Base-by-base conservation (phyloP, 2,329 filamentous ascomycete species). In the Sporothrix curviconia region DNA sequence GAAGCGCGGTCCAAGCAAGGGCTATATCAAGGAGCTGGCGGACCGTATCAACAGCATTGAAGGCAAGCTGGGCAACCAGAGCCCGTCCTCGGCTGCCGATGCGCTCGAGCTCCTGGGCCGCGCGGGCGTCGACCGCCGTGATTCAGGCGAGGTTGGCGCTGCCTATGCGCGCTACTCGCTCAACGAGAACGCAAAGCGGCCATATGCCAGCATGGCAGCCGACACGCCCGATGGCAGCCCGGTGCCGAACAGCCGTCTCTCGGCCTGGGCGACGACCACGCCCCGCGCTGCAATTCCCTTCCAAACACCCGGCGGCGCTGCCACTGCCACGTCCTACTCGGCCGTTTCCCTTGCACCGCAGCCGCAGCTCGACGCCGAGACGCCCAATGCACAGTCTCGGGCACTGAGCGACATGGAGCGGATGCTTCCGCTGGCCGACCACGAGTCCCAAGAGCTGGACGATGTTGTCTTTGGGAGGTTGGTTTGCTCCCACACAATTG, bases 21-120 rank as follows among this genome's bases (percentile, higher is more conserved):
- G 91, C 79, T 95, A 95, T 66, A 96, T 96, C 69, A 95, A 95
- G 69, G 90, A 95, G 70, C 80, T 96, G 22, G 90, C 90, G 24
- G 90, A 95, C 67, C 80, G 91, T 25, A 84, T 96, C 59, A 85
- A 92, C 65, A 86, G 82, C 43, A 85, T 96, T 46, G 91, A 95
- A 68, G 87, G 86, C 63, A 88, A 90, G 67, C 83, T 94, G 58
- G 81, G 79, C 40, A 77, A 74, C 8, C 78, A 81, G 59, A 50
- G 39, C 47, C 42, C 32, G 12, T 28, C 52, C 28, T 73, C 80
- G 7, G 74, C 78, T 7, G 65, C 69, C 0, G 59, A 58, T 4
- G 54, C 58, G 1, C 54, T 61, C 7, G 58, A 57, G 12, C 55
- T 59, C 19, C 37, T 59, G 15, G 46, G 32, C 42, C 37, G 55